Conservation (phyloP, 176 grass and related monocot species). For the Raddia distichophylla region DNA sequence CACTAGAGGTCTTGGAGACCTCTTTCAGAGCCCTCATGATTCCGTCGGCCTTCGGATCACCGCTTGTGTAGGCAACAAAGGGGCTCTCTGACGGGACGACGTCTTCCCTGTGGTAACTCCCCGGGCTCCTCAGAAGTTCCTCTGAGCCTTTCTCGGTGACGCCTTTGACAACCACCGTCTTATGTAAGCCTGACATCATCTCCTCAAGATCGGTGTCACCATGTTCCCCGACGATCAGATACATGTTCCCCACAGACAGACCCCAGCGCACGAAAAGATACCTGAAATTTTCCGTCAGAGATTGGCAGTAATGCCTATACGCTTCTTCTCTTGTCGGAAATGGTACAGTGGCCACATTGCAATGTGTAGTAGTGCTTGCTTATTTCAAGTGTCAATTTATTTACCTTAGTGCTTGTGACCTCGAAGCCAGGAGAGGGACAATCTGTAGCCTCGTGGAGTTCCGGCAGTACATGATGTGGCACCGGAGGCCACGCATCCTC, state of each 20-base stretch:
- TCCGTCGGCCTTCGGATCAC: conserved; percentile 53
- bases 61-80: conserved; percentile 44
- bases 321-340: neutral
- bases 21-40: conserved; percentile 85
- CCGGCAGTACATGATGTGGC: conserved; percentile 90
- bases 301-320: neutral
- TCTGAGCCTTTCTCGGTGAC: conserved; percentile 83
- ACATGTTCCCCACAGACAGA: conserved; percentile 81
- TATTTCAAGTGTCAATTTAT: neutral
- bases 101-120: conserved; percentile 82
- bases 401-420: conserved; percentile 96
- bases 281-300: conserved; percentile 31
- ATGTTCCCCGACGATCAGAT: conserved; percentile 68
- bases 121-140: conserved; percentile 60
- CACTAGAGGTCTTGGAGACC: conserved; percentile 61
- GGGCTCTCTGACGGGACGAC: conserved; percentile 72
- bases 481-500: conserved; percentile 87
- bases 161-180: conserved; percentile 75
- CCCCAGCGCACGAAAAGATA: conserved; percentile 96
- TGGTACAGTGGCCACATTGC: neutral
- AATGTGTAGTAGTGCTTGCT: neutral
- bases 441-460: conserved; percentile 83
- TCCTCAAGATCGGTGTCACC: conserved; percentile 84
- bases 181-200: conserved; percentile 79
- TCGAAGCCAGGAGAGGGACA: conserved; percentile 87